Evolutionary conservation across 805 yeast genomes (phyloP).

Genomic region (Lachancea sp.): DNA sequence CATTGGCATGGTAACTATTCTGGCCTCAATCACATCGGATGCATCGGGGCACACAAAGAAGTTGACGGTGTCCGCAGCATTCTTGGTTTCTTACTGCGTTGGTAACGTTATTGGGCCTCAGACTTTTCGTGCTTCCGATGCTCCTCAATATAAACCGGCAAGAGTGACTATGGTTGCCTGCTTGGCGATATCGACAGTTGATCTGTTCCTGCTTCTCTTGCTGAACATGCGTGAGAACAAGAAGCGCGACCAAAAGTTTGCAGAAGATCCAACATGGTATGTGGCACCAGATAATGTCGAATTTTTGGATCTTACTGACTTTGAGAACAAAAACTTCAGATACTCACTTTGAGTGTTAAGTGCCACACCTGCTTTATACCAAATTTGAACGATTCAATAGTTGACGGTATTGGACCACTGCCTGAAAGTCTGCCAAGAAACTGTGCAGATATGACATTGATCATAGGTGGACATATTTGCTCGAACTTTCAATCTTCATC

Average conservation of each 20-base stretch:
- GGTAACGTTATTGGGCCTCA: slow-evolving; percentile 76
- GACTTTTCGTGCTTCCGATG: slow-evolving; percentile 49
- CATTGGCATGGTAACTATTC: slow-evolving; percentile 9
- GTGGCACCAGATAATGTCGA: slow-evolving; percentile 1
- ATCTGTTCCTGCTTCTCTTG: slow-evolving; percentile 4
- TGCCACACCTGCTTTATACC: too few relatives aligned
- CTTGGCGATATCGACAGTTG: background rate
- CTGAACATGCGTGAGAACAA: slow-evolving; percentile 8
- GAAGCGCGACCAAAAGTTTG: slow-evolving; percentile 5
- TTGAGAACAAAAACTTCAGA: slow-evolving; percentile 7
- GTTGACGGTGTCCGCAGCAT: slow-evolving; percentile 49
- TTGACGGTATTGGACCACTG: too few relatives aligned
- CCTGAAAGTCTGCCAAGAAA: too few relatives aligned
- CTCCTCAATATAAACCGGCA: slow-evolving; percentile 53
- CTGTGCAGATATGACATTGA: too few relatives aligned
- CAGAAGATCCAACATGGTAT: background rate
- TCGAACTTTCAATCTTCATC: too few relatives aligned
- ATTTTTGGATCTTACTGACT: slow-evolving; percentile 8
- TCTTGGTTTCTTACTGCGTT: slow-evolving; percentile 57
- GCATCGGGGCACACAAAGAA: slow-evolving; percentile 72
- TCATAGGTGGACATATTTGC: too few relatives aligned
- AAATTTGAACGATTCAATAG: too few relatives aligned
- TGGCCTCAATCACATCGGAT: slow-evolving; percentile 32
- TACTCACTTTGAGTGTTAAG: slow-evolving; percentile 1
- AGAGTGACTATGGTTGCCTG: slow-evolving; percentile 34